Conservation (phyloP, 306 rosid species). For the Castanospermum australe region DNA sequence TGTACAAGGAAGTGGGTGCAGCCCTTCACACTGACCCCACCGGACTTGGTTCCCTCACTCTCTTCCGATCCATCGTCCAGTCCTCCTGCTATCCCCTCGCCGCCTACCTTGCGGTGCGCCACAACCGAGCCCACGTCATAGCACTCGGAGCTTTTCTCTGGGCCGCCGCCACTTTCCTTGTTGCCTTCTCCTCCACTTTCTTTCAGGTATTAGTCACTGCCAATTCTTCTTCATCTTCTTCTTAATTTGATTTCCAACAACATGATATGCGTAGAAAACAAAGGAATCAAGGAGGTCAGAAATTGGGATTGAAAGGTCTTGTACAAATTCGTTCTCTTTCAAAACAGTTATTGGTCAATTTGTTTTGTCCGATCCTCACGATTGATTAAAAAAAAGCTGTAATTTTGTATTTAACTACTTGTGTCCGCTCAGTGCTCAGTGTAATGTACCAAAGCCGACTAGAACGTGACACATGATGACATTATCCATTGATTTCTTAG, state of each 20-base stretch:
- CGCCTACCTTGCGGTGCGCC: constrained; percentile 68
- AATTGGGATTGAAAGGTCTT: no score
- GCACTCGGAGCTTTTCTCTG: constrained; percentile 90
- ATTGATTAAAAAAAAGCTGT: no score
- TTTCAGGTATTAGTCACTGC: constrained; percentile 48
- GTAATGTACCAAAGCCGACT: neutral
- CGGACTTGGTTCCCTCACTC: constrained; percentile 78
- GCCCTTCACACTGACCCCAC: constrained; percentile 94
- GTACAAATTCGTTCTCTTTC: neutral
- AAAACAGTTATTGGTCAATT: neutral
- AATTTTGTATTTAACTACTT: no score
- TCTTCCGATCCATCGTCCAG: constrained; percentile 80
- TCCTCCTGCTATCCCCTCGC: constrained; percentile 80
- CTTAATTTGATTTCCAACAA: neutral
- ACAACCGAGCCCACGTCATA: constrained; percentile 85
- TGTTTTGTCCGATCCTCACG: neutral
- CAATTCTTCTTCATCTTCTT: neutral
- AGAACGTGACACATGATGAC: neutral
- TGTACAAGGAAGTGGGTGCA: constrained; percentile 83
- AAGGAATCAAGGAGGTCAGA: neutral
- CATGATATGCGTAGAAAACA: neutral
- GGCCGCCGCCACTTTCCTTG: constrained; percentile 92
- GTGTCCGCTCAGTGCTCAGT: no score
- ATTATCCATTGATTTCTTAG: neutral
- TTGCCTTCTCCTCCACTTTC: constrained; percentile 83